These are phyloP conservation scores for Globisporangium apiculatum DNA, from an alignment of 352 stramenopile species.

Conservation along the genomic window DNA sequence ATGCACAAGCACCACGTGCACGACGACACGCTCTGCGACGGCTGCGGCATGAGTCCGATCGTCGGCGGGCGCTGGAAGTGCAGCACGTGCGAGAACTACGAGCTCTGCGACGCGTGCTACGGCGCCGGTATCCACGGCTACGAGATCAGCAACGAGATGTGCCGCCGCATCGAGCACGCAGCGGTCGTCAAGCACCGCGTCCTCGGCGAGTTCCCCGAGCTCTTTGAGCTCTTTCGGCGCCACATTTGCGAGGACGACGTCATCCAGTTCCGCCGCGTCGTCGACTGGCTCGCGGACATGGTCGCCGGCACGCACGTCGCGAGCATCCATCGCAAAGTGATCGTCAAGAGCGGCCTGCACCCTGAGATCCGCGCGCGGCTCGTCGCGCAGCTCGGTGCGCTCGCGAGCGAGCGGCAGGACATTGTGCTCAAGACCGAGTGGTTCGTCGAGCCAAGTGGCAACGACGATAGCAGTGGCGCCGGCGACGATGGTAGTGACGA, in stretches of 20 bases:
- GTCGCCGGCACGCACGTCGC: slow-evolving; percentile 41
- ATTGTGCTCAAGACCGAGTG: slow-evolving; percentile 68
- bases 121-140: slow-evolving; percentile 53
- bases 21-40: slow-evolving; percentile 73
- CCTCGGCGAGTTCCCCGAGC: slow-evolving; percentile 49
- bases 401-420: slow-evolving; percentile 50
- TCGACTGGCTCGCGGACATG: slow-evolving; percentile 68
- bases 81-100: slow-evolving; percentile 59
- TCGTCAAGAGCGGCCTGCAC: slow-evolving; percentile 65
- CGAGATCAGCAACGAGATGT: slow-evolving; percentile 67
- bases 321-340: slow-evolving; percentile 54
- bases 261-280: slow-evolving; percentile 55
- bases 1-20: slow-evolving; percentile 67
- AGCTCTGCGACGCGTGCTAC: slow-evolving; percentile 72
- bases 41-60: slow-evolving; percentile 73
- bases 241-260: slow-evolving; percentile 71
- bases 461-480: slow-evolving; percentile 17
- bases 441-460: slow-evolving; percentile 36
- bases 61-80: slow-evolving; percentile 71
- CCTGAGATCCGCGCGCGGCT: slow-evolving; percentile 67
- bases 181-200: slow-evolving; percentile 43
- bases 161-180: slow-evolving; percentile 48
- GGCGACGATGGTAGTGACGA: slow-evolving; percentile 10
- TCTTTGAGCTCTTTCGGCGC: slow-evolving; percentile 59
- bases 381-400: slow-evolving; percentile 45